These are phyloP conservation scores for Leccinum fibrillosum DNA, from an alignment of 768 basidiomycete genomes.

Conservation along the genomic window DNA sequence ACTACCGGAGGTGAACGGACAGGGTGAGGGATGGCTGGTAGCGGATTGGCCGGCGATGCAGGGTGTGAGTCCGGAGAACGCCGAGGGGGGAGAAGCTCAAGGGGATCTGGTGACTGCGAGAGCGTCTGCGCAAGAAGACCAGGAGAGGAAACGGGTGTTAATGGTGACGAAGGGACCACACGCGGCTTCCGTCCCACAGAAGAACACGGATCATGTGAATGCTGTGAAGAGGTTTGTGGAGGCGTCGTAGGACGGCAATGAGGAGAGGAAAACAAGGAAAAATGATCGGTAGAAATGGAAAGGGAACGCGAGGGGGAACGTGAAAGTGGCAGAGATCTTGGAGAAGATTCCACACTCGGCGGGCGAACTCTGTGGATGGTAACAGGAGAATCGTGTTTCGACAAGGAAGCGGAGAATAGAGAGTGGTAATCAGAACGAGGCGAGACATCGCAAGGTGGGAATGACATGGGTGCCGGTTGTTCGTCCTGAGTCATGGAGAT, in stretches of 20 bases:
- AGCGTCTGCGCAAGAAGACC: slow-evolving; percentile 1
- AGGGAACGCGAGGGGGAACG: slow-evolving; percentile 8
- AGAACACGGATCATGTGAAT: slow-evolving; percentile 2
- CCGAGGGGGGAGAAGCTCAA: slow-evolving; percentile 13
- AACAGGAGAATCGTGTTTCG: background rate
- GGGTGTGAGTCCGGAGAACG: background rate
- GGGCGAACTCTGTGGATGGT: background rate
- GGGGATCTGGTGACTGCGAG: slow-evolving; percentile 24
- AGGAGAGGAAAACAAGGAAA: slow-evolving; percentile 17
- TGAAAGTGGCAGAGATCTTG: background rate
- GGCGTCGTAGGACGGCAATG: slow-evolving; percentile 12
- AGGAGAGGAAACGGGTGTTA: slow-evolving; percentile 21
- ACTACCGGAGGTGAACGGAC: slow-evolving; percentile 2
- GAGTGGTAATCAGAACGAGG: slow-evolving; percentile 12
- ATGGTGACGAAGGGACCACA: slow-evolving; percentile 14
- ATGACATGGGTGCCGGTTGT: background rate
- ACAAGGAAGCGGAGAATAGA: slow-evolving; percentile 18
- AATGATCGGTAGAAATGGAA: slow-evolving; percentile 14
- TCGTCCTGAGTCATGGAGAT: background rate
- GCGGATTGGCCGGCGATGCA: background rate
- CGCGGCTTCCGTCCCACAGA: background rate
- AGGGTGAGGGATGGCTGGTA: background rate
- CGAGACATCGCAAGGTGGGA: background rate
- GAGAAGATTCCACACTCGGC: background rate
- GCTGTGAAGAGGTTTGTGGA: slow-evolving; percentile 16